Evolutionary conservation across 225 moss, liverwort and hornwort genomes (phyloP).

Genomic region (Pseudoscleropodium purum): DNA sequence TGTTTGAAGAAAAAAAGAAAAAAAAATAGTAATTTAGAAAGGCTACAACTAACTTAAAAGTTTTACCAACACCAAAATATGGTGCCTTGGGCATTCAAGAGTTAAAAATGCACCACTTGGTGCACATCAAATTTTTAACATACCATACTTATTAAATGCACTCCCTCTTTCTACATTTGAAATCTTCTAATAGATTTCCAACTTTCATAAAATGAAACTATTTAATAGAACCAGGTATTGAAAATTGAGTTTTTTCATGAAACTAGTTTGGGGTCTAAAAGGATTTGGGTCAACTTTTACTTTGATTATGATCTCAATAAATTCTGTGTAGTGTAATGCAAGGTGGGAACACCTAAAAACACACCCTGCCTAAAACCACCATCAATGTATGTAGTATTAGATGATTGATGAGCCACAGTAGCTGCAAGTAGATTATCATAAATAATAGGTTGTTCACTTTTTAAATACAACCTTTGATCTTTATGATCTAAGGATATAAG

Average conservation of each 20-base stretch:
- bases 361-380: rapidly evolving
- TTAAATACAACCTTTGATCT: too few species aligned
- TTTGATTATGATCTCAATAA: neutral
- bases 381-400: neutral
- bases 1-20: neutral
- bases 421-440: too few species aligned
- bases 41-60: neutral
- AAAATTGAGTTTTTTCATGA: neutral
- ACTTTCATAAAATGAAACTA: neutral
- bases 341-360: neutral
- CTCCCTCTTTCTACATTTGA: neutral
- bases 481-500: too few species aligned
- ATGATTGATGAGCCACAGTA: too few species aligned
- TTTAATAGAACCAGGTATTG: rapidly evolving
- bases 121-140: neutral
- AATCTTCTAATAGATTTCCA: neutral
- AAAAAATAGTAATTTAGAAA: too few species aligned
- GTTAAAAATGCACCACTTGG: neutral
- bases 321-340: neutral
- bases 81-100: neutral
- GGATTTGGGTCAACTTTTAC: neutral
- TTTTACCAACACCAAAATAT: neutral
- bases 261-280: neutral
- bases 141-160: neutral
- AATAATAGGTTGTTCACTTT: too few species aligned